Base-by-base conservation (phyloP, 192 early-diverging fungal genomes). In the Bifiguratus adelaidae region DNA sequence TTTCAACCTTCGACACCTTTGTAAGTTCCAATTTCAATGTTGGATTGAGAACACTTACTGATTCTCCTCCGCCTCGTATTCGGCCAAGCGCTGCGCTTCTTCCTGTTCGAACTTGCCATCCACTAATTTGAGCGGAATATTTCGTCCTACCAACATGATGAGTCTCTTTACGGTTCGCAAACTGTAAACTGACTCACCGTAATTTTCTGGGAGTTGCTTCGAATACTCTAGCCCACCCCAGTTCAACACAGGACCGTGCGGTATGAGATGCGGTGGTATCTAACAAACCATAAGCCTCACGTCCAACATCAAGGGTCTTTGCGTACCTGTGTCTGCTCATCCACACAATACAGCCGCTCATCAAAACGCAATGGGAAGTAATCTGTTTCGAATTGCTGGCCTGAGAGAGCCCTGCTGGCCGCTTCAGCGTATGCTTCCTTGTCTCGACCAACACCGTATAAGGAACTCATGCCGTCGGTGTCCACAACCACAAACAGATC, bases 311-410 rank as follows among this genome's bases (percentile, higher is more conserved):
- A 67, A 30, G n/a, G n/a, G n/a, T n/a, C n/a, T n/a, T n/a, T n/a
- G n/a, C n/a, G n/a, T n/a, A 83, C 67, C 45, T 86, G 82, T 6
- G 78, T 77, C 26, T 78, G 61, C 41, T 82, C 77, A 53, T 88
- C 86, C 7, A 83, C 70, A 26, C 89, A 78, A 50, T 72, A 71
- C 23, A 69, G 70, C 47, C 83, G 70, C 12, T 68, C 68, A 42
- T 81, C 74, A 57, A 77, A 69, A 8, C 72, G 69, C n/a, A 84
- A 73, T 8, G 76, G 67, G 3, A 72, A 68, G 47, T 85, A 89
- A 49, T 92, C 90, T 15, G 63, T 76, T 50, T 71, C 66, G 68
- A 87, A 86, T 48, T 85, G 80, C 48, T 92, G 90, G 40, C 87
- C 85, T 9, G 65, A 36, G 13, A 43, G 42, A 20, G 37, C 59